Conservation (phyloP, 805 yeast genomes). For the Yarrowia sp. region DNA sequence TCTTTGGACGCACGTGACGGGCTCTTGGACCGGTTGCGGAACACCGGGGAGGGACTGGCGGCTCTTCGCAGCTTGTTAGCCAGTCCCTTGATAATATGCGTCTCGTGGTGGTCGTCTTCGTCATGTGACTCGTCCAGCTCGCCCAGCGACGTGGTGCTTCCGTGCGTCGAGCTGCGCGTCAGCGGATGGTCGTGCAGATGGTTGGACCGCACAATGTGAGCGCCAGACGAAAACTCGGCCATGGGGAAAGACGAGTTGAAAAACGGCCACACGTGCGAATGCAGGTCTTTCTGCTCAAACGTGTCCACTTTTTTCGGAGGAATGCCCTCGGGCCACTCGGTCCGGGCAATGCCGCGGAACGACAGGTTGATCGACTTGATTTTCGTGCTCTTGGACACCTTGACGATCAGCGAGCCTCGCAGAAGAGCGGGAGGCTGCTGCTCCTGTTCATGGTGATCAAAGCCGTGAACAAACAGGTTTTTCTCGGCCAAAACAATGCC, state of each 20-base stretch:
- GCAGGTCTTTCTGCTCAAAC: slow-evolving; percentile 67
- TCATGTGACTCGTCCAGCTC: slow-evolving; percentile 33
- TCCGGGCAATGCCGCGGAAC: slow-evolving; percentile 71
- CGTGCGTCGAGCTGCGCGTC: background rate
- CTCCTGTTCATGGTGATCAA: slow-evolving; percentile 61
- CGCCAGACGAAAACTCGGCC: slow-evolving; percentile 55
- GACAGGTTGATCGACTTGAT: slow-evolving; percentile 68
- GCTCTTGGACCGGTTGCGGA: slow-evolving; percentile 14
- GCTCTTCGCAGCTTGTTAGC: slow-evolving; percentile 44
- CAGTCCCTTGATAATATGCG: slow-evolving; percentile 41
- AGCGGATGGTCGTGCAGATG: slow-evolving; percentile 8
- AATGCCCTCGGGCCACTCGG: slow-evolving; percentile 97
- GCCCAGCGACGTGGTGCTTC: slow-evolving; percentile 1
- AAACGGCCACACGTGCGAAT: slow-evolving; percentile 92
- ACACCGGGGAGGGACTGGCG: slow-evolving; percentile 43
- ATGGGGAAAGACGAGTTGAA: slow-evolving; percentile 56
- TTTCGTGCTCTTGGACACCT: slow-evolving; percentile 75
- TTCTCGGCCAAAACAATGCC: slow-evolving; percentile 82
- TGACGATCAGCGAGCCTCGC: slow-evolving; percentile 76
- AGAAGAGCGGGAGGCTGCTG: slow-evolving; percentile 57
- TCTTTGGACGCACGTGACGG: slow-evolving; percentile 5
- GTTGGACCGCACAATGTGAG: slow-evolving; percentile 50
- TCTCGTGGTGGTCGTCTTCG: slow-evolving; percentile 16
- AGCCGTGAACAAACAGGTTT: slow-evolving; percentile 81
- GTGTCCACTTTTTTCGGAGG: slow-evolving; percentile 83